phyloP scores from a whole-genome alignment of 2,329 filamentous ascomycete genomes.

The Colletotrichum eleusines region DNA sequence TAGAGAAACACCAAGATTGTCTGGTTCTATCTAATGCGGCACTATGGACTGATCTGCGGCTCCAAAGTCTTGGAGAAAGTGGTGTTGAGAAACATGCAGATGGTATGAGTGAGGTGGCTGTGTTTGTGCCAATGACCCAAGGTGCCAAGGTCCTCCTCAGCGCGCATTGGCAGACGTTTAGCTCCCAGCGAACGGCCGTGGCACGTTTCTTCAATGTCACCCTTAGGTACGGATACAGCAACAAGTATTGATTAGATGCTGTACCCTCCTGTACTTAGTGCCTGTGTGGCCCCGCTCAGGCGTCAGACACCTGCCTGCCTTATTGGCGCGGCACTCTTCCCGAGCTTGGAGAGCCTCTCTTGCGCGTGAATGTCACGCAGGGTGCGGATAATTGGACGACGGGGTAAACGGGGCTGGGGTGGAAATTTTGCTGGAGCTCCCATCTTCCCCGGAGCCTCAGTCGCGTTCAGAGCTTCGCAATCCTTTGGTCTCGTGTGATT shows the following conservation, averaged over 20 bases:
- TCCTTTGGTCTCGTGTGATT: background rate
- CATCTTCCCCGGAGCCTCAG: conserved; percentile 35
- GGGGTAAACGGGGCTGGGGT: conserved; percentile 25
- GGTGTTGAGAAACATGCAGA: conserved; percentile 29
- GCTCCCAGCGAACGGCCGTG: conserved; percentile 7
- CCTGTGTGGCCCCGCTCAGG: conserved; percentile 7
- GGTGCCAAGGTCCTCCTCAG: no score
- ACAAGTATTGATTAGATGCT: conserved; percentile 3
- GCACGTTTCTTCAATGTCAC: conserved; percentile 33
- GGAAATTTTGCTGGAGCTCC: conserved; percentile 41
- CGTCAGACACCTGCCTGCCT: conserved; percentile 5
- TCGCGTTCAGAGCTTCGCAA: conserved; percentile 25
- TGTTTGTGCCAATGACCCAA: no score
- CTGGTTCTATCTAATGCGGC: background rate
- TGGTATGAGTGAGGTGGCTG: conserved; percentile 15
- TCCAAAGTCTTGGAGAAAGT: conserved; percentile 21
- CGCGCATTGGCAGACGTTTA: background rate
- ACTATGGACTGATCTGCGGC: conserved; percentile 11
- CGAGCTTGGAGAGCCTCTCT: conserved; percentile 33
- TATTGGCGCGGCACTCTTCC: conserved; percentile 33
- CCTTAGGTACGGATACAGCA: no score
- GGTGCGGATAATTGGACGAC: conserved; percentile 28
- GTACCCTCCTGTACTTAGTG: conserved; percentile 8
- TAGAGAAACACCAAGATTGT: background rate
- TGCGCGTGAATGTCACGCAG: conserved; percentile 11